Evolutionary conservation across 352 stramenopile species (phyloP), one percentile per base, ranked within the genome.

Genomic region (Elongisporangium senticosum): DNA sequence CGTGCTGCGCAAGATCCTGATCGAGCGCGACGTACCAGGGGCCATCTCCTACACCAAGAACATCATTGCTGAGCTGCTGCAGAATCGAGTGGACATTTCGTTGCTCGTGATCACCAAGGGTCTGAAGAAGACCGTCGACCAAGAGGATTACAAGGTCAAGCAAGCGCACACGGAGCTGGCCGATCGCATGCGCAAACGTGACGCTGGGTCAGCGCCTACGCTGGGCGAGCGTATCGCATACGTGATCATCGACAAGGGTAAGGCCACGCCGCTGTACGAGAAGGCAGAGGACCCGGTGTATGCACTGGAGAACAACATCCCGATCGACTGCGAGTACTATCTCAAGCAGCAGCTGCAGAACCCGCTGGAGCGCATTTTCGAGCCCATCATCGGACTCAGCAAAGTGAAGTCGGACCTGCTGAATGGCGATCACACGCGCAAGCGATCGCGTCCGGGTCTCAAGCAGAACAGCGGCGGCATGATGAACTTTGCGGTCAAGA

Each of bases 21-120:
- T 99, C 47, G 91, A 99, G 23, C 85, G 94, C 20, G 86, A 99
- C 65, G 96, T 99, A 17, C 68, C 95, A 8, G 93, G 88, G 19
- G 97, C 97, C 4, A 98, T 99, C 57, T 67, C 84, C 52, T 99
- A 99, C 75, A 98, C 97, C 28, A 99, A 99, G 68, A 87, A 82
- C 21, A 91, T 98, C 56, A 99, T 99, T 64, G 87, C 93, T 8
- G 95, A 99, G 72, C 73, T 99, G 21, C 71, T 99, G n/a, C 97
- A 99, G 77, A 99, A 99, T 74, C 98, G 98, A 58, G 96, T 99
- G 68, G 98, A 99, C 74, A 99, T 99, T 55, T 99, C 93, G n/a
- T 79, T 98, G 43, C 75, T 99, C 28, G 97, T 99, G 28, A 99
- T 99, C 71, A 99, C 98, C 2, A 99, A 99, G 69, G 96, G 95